phyloP scores from a whole-genome alignment of 2,329 filamentous ascomycete genomes.

The Sarocladium kiliense region DNA sequence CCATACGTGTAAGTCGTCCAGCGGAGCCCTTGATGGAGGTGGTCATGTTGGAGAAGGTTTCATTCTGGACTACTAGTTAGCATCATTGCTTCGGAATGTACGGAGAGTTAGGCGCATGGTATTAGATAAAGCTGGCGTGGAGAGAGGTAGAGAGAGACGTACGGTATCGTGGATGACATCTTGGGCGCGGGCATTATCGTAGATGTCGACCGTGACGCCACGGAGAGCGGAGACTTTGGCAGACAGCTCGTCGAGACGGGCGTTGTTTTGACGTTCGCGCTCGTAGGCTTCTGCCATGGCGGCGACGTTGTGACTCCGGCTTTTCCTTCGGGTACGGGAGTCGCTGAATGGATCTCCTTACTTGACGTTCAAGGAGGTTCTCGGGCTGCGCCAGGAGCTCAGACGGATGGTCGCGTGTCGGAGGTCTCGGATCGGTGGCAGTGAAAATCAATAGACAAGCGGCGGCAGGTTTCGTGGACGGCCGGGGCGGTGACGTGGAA shows the following conservation, averaged over 20 bases:
- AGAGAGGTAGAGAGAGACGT: slow-evolving; percentile 24
- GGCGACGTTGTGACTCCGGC: slow-evolving; percentile 10
- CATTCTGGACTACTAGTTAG: slow-evolving; percentile 60
- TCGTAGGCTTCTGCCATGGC: slow-evolving; percentile 72
- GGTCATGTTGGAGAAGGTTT: slow-evolving; percentile 86
- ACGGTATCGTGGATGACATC: slow-evolving; percentile 84
- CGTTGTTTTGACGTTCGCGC: slow-evolving; percentile 87
- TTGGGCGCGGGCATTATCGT: slow-evolving; percentile 89
- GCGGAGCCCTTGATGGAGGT: slow-evolving; percentile 81
- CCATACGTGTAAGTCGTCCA: slow-evolving; percentile 80
- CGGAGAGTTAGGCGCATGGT: too few relatives aligned
- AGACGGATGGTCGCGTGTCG: too few relatives aligned
- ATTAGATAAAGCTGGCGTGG: too few relatives aligned
- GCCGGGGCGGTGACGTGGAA: too few relatives aligned
- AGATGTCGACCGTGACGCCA: slow-evolving; percentile 94
- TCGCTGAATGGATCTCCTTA: neutral
- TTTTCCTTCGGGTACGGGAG: too few relatives aligned
- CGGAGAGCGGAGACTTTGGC: slow-evolving; percentile 88
- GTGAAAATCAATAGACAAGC: too few relatives aligned
- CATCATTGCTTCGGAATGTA: too few relatives aligned
- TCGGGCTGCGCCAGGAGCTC: too few relatives aligned
- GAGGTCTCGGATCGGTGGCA: too few relatives aligned
- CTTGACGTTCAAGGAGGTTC: too few relatives aligned
- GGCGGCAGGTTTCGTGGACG: too few relatives aligned
- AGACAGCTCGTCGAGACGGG: slow-evolving; percentile 84